Base-by-base conservation (phyloP, 2,329 filamentous ascomycete species). In the Dryadomyces quercivorus region DNA sequence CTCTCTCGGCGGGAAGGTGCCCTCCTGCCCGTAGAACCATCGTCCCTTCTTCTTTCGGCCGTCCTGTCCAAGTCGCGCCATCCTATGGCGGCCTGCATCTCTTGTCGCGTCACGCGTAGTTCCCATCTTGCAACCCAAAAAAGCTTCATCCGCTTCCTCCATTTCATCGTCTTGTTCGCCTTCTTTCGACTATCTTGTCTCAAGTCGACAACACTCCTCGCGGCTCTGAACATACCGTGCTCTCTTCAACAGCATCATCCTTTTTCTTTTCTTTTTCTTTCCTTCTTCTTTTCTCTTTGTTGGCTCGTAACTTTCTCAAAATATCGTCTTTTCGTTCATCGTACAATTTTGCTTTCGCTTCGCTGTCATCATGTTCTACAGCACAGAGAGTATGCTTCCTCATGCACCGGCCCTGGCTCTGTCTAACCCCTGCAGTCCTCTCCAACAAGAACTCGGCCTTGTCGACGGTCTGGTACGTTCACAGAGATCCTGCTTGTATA, bases 361-460 rank as follows among this genome's bases (percentile, higher is more conserved):
- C 34, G 21, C 3, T 36, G 18, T 18, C 46, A 54, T 3, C 46
- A 61, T 61, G 58, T 61, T 61, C 36, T 97, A 95, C 72, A 94
- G 88, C 63, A 88, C 95, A 71, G 91, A 96, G 70, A 88, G 92
- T 93, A 74, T 65, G 84, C 6, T 31, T 13, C 13, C 9, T 18
- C 31, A 5, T 21, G 18, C 12, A 20, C 15, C 12, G 34, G 43
- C 10, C 3, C n/a, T 15, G 20, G 42, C 70, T 47, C 72, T 61
- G 20, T 10, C 21, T 46, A n/a, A 20, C 12, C 42, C 5, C 1
- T 31, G 10, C 55, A 85, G 81, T 98, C 57, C 80, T 98, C 54
- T 93, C 84, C 3, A 92, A 80, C 58, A 83, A 83, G 64, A 85
- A 93, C 66, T 87, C 96, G 78, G 93, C 93, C 55, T 87, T 98